Conservation (phyloP, 345 rosid genomes). For the Populus davidiana region DNA sequence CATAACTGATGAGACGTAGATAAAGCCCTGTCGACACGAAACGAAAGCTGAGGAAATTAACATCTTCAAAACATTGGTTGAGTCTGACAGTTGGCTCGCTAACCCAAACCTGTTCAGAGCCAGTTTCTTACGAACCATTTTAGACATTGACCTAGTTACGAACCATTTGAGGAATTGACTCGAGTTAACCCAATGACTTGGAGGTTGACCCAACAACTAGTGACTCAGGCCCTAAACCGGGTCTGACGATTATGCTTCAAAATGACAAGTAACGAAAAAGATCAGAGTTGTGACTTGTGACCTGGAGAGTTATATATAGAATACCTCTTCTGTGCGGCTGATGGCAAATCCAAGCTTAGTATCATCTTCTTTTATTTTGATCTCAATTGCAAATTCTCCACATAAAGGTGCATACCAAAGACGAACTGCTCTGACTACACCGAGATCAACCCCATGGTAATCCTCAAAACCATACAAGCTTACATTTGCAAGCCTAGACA, state of each 20-base stretch:
- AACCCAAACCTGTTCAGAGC: no score
- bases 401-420: slow-evolving; percentile 85
- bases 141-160: no score
- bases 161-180: no score
- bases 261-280: not conserved
- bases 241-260: no score
- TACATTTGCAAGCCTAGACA: slow-evolving; percentile 65
- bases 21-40: slow-evolving; percentile 62
- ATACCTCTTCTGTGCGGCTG: slow-evolving; percentile 97
- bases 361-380: slow-evolving; percentile 69
- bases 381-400: slow-evolving; percentile 64
- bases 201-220: no score
- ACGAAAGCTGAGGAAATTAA: not conserved
- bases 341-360: slow-evolving; percentile 90
- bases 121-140: no score
- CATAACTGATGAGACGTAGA: slow-evolving; percentile 78
- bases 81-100: no score
- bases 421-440: slow-evolving; percentile 90
- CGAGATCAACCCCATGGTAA: slow-evolving; percentile 94
- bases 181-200: no score
- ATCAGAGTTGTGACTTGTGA: not conserved
- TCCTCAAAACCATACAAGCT: slow-evolving; percentile 96
- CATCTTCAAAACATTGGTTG: not conserved
- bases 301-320: not conserved
- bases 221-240: no score